These are phyloP conservation scores for Paraphoma sp. DNA, from an alignment of 2,329 filamentous ascomycete genomes.

Conservation along the genomic window DNA sequence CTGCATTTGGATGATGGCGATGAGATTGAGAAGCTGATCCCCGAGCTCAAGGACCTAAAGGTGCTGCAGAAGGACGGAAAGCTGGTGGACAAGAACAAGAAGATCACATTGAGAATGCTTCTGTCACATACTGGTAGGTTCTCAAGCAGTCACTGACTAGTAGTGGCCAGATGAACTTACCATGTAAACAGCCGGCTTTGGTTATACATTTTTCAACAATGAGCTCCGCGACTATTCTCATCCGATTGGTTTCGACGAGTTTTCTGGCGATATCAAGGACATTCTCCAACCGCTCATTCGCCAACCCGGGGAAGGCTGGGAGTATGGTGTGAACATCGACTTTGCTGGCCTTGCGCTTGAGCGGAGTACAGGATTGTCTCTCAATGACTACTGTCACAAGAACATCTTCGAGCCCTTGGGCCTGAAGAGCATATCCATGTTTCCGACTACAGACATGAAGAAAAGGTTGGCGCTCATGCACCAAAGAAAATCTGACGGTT, in stretches of 20 bases:
- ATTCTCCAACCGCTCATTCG: slow-evolving; percentile 63
- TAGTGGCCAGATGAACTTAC: background rate
- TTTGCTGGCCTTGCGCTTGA: slow-evolving; percentile 56
- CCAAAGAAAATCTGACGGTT: slow-evolving; percentile 53
- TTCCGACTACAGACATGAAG: slow-evolving; percentile 63
- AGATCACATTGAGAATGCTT: slow-evolving; percentile 59
- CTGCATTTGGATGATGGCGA: slow-evolving; percentile 37
- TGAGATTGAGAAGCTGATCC: slow-evolving; percentile 29
- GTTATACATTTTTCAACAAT: slow-evolving; percentile 57
- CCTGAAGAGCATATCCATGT: slow-evolving; percentile 60
- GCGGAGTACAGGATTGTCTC: slow-evolving; percentile 48
- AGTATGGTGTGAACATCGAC: slow-evolving; percentile 59
- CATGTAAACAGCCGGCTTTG: slow-evolving; percentile 49
- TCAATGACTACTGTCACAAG: slow-evolving; percentile 54
- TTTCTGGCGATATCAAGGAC: slow-evolving; percentile 60
- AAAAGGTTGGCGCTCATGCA: slow-evolving; percentile 64
- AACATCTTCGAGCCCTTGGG: slow-evolving; percentile 54
- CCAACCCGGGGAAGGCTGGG: slow-evolving; percentile 67
- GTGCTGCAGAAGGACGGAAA: slow-evolving; percentile 39
- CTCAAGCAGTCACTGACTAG: background rate
- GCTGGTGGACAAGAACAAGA: slow-evolving; percentile 48
- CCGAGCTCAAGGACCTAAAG: slow-evolving; percentile 48
- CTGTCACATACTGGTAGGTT: slow-evolving; percentile 51
- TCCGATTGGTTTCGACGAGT: slow-evolving; percentile 64
- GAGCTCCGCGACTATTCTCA: slow-evolving; percentile 53